Conservation (phyloP, 2,329 filamentous ascomycete species). For the Fusarium nematophilum region DNA sequence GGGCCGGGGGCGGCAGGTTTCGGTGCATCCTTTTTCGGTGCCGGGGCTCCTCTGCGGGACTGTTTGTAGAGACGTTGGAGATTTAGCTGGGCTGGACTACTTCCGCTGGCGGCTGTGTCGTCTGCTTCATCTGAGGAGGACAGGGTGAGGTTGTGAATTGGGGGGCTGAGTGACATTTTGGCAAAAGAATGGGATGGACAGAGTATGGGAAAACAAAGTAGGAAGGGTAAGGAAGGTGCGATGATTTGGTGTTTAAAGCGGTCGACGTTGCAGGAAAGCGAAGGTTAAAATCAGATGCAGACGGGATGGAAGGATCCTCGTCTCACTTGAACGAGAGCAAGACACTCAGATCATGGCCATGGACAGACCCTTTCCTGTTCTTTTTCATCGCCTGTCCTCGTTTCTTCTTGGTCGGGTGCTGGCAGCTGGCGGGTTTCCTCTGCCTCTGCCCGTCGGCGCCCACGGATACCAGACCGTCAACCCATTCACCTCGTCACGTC, state of each 20-base stretch:
- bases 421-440: constrained; percentile 21
- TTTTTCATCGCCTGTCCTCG: constrained; percentile 1
- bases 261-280: not conserved
- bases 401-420: constrained; percentile 11
- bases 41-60: constrained; percentile 64
- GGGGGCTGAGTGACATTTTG: constrained; percentile 51
- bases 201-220: not conserved
- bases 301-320: constrained; percentile 14
- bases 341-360: not conserved
- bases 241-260: constrained; percentile 18
- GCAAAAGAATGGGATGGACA: not conserved
- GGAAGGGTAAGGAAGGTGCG: not conserved
- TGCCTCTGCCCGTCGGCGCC: constrained; percentile 26
- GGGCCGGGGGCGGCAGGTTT: constrained; percentile 57
- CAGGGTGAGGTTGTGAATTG: constrained; percentile 41
- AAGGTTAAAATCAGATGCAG: not conserved
- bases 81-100: constrained; percentile 71
- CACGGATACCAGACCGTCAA: constrained; percentile 14
- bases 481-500: not conserved
- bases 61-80: constrained; percentile 72
- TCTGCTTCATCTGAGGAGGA: constrained; percentile 39
- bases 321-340: constrained; percentile 35
- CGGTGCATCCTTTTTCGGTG: constrained; percentile 60
- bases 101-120: constrained; percentile 50
- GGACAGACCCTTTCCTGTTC: not conserved